Conservation (phyloP, 805 yeast genomes). For the Candida qinlingensis region DNA sequence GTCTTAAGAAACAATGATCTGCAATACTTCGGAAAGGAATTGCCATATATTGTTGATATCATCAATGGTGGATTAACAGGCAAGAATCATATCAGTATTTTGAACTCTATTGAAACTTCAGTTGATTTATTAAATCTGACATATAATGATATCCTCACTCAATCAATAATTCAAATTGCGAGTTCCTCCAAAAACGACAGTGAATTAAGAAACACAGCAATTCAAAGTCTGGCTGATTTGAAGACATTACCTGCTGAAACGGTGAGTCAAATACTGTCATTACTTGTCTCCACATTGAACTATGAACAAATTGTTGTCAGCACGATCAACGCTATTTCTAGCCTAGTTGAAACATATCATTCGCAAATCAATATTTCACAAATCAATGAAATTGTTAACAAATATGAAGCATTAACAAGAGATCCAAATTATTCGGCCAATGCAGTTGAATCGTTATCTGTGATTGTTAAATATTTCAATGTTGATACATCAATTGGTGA, state of each 20-base stretch:
- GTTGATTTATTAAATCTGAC: conserved; percentile 23
- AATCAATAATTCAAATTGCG: conserved; percentile 31
- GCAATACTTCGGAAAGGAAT: conserved; percentile 27
- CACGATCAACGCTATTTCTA: conserved; percentile 26
- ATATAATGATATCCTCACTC: conserved; percentile 16
- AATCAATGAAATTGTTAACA: conserved; percentile 9
- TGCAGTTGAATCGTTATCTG: conserved; percentile 20
- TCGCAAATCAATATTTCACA: conserved; percentile 6
- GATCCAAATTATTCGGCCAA: conserved; percentile 10
- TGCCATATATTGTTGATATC: conserved; percentile 23
- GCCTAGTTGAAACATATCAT: conserved; percentile 17
- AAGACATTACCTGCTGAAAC: conserved; percentile 21
- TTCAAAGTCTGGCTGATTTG: conserved; percentile 27
- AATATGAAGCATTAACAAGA: conserved; percentile 11
- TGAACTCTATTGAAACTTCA: conserved; percentile 30
- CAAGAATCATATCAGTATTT: conserved; percentile 30
- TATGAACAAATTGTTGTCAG: conserved; percentile 31
- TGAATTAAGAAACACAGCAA: conserved; percentile 33
- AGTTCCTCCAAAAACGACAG: conserved; percentile 29
- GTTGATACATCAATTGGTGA: conserved; percentile 20
- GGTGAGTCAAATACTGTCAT: conserved; percentile 25
- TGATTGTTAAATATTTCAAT: conserved; percentile 15
- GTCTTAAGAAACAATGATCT: conserved; percentile 29
- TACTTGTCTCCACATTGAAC: conserved; percentile 29
- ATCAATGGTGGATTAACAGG: conserved; percentile 29